phyloP scores from a whole-genome alignment of 2,329 filamentous ascomycete species.

The Cadophora sp. region DNA sequence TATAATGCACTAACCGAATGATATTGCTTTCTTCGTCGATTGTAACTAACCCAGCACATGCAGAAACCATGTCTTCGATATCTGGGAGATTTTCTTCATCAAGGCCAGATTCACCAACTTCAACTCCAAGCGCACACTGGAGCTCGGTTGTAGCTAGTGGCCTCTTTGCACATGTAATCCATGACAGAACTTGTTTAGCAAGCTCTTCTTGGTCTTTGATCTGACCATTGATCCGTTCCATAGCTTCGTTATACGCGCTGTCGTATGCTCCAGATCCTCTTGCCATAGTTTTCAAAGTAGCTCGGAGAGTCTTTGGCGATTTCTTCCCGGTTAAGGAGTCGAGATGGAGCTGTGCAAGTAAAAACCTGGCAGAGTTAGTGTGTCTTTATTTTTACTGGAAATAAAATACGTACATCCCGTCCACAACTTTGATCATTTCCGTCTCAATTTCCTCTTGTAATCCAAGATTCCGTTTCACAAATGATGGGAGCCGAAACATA shows the following conservation, averaged over 20 bases:
- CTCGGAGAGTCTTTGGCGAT: too few relatives aligned
- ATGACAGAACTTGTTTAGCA: slow-evolving; percentile 43
- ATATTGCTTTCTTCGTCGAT: slow-evolving; percentile 38
- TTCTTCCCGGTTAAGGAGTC: too few relatives aligned
- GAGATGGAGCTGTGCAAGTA: slow-evolving; percentile 39
- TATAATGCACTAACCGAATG: slow-evolving; percentile 42
- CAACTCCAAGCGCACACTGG: slow-evolving; percentile 51
- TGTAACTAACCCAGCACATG: slow-evolving; percentile 41
- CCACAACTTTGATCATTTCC: slow-evolving; percentile 34
- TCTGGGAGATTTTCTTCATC: slow-evolving; percentile 42
- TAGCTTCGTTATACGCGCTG: slow-evolving; percentile 50
- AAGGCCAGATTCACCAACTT: slow-evolving; percentile 39
- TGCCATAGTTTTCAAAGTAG: too few relatives aligned
- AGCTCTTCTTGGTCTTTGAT: slow-evolving; percentile 43
- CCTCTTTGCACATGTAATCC: slow-evolving; percentile 35
- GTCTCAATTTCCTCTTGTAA: slow-evolving; percentile 33
- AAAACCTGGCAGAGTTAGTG: slow-evolving; percentile 22
- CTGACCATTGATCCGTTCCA: slow-evolving; percentile 52
- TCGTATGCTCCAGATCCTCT: too few relatives aligned
- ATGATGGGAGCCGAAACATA: slow-evolving; percentile 34
- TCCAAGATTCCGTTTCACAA: too few relatives aligned
- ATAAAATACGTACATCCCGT: slow-evolving; percentile 44
- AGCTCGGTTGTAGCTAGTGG: slow-evolving; percentile 48
- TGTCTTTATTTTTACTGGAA: too few relatives aligned
- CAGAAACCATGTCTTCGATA: slow-evolving; percentile 27